Base-by-base conservation (phyloP, 1,139 yeast species). In the Pichia sp. region DNA sequence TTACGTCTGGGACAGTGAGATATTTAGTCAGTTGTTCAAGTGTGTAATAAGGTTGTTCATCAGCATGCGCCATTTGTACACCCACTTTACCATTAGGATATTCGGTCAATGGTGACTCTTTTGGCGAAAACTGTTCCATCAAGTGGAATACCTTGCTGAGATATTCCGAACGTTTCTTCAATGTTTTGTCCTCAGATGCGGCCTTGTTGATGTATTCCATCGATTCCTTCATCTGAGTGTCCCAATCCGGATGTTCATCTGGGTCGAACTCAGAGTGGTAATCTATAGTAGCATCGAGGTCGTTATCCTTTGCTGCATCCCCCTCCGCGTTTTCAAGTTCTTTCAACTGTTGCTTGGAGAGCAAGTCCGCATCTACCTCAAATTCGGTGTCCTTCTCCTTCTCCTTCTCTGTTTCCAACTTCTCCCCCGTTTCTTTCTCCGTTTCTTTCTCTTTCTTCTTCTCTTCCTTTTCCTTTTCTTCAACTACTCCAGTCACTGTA, bases 11-110 rank as follows among this genome's bases (percentile, higher is more conserved):
- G 2, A 62, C 35, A 10, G 43, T 40, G 13, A 62, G 41, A 17
- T 59, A 42, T 15, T 46, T 41, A 4, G 50, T 37, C 13, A 62
- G 42, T 35, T 61, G 59, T 5, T 55, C 53, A 29, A 43, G 37
- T 27, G 47, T 56, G 6, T 23, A 32, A 38, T 43, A 49, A 41
- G 41, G 49, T 23, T 5, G 11, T 6, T 13, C n/a, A 10, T 16
- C 5, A 11, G 6, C 11, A 30, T 18, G 11, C 11, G 33, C 10
- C 15, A 22, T 14, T 17, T 18, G 9, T 22, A 4, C 50, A 25
- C 4, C 49, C 53, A 12, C 47, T 38, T 18, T 42, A 43, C 12
- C 22, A 12, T 30, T 9, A 11, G 17, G 10, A 37, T 59, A 59
- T 7, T 43, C 43, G 3, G 46, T 50, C 27, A 60, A 39, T 5